Evolutionary conservation across 2,329 filamentous ascomycete species (phyloP).

Genomic region (Ceratocystis lukuohia): DNA sequence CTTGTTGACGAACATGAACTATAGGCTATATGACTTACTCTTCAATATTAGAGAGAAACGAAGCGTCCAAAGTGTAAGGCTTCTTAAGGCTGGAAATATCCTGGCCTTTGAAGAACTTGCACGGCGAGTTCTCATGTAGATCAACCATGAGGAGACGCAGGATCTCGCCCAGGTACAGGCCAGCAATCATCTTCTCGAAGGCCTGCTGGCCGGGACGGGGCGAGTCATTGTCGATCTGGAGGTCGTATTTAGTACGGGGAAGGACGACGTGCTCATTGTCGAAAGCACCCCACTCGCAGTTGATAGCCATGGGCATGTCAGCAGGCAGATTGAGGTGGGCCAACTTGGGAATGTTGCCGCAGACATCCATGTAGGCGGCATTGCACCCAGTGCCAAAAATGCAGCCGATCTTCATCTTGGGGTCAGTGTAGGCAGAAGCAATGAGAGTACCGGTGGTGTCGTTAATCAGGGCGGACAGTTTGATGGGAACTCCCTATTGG

Average conservation of each 20-base stretch:
- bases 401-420: conserved; percentile 84
- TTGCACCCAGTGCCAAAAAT: conserved; percentile 99
- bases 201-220: conserved; percentile 87
- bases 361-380: conserved; percentile 93
- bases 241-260: conserved; percentile 72
- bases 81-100: conserved; percentile 69
- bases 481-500: conserved; percentile 69
- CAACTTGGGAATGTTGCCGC: conserved; percentile 82
- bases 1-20: not conserved
- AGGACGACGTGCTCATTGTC: conserved; percentile 87
- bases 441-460: conserved; percentile 96
- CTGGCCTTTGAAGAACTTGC: conserved; percentile 70
- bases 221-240: conserved; percentile 78
- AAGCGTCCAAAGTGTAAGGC: conserved; percentile 80
- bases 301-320: conserved; percentile 81
- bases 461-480: conserved; percentile 85
- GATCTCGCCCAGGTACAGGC: conserved; percentile 86
- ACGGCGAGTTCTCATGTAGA: conserved; percentile 62
- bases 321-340: conserved; percentile 78
- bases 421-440: conserved; percentile 91
- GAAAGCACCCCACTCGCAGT: conserved; percentile 95
- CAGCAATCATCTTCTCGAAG: conserved; percentile 97
- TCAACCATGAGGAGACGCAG: conserved; percentile 81
- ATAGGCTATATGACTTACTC: conserved; percentile 40
- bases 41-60: conserved; percentile 85